Evolutionary conservation across 1,139 yeast genomes (phyloP).

Genomic region (Entelexis paramagnoliae): DNA sequence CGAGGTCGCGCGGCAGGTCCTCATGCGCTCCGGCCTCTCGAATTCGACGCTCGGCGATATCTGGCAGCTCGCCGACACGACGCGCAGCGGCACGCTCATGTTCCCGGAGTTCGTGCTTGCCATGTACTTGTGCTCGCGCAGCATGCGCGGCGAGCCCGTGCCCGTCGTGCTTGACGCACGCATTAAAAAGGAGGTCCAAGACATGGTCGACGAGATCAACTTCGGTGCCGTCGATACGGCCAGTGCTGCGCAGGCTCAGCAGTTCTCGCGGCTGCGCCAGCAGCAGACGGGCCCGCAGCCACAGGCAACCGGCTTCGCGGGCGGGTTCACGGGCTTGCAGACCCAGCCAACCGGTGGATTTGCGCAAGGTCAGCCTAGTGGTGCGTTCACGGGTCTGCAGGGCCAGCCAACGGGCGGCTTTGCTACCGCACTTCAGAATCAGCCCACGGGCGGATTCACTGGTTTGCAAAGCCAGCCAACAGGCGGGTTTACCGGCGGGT

Average conservation of each 20-base stretch:
- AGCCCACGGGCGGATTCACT: conserved; percentile 31
- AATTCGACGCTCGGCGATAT: conserved; percentile 74
- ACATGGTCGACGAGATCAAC: conserved; percentile 81
- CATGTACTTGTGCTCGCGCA: conserved; percentile 73
- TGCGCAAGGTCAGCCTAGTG: conserved; percentile 36
- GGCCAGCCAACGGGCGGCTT: conserved; percentile 31
- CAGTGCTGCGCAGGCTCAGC: conserved; percentile 4
- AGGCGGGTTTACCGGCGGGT: conserved; percentile 39
- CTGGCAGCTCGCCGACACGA: conserved; percentile 85
- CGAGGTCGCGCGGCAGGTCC: conserved; percentile 64
- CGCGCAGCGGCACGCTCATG: conserved; percentile 69
- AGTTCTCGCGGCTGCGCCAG: conserved; percentile 17
- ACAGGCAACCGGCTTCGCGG: conserved; percentile 24
- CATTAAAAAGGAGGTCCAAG: conserved; percentile 71
- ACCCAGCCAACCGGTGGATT: conserved; percentile 29
- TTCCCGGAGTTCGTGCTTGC: conserved; percentile 95
- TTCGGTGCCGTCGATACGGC: conserved; percentile 58
- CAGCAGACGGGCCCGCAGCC: conserved; percentile 24
- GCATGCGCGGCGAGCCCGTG: conserved; percentile 63
- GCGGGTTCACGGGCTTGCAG: conserved; percentile 28
- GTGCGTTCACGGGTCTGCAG: conserved; percentile 36
- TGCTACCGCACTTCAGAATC: conserved; percentile 33
- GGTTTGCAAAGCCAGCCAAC: conserved; percentile 34
- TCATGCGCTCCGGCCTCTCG: conserved; percentile 67
- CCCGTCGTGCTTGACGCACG: conserved; percentile 64